Conservation (phyloP, 2,329 filamentous ascomycete species). For the Colletotrichum lindemuthianum region DNA sequence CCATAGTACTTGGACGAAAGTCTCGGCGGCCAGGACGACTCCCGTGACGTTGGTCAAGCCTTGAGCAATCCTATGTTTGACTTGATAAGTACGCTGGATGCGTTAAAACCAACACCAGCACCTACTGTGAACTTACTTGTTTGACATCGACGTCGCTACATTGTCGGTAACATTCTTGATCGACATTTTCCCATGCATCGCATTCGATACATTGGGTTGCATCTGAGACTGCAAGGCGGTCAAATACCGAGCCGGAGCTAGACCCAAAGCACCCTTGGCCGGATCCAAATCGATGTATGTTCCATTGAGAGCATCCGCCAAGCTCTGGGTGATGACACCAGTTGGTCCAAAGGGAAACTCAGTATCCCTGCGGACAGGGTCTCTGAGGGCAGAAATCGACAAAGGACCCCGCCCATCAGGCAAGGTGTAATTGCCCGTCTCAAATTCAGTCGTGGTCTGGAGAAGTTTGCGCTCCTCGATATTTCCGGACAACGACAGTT, state of each 20-base stretch:
- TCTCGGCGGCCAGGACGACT: slow-evolving; percentile 14
- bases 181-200: not conserved
- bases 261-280: not conserved
- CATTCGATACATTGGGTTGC: not conserved
- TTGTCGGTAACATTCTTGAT: slow-evolving; percentile 15
- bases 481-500: no score
- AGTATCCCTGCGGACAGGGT: not conserved
- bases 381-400: slow-evolving; percentile 5
- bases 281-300: not conserved
- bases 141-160: slow-evolving; percentile 8
- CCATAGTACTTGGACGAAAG: slow-evolving; percentile 36
- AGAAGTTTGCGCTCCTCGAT: no score
- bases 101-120: no score
- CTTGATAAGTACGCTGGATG: not conserved
- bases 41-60: slow-evolving; percentile 1
- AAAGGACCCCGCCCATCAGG: slow-evolving; percentile 1
- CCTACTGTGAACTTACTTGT: not conserved
- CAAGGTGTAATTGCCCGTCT: slow-evolving; percentile 11
- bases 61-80: not conserved
- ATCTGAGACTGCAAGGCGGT: slow-evolving; percentile 12
- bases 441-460: not conserved
- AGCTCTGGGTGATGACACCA: not conserved
- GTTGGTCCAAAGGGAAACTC: slow-evolving; percentile 1
- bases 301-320: slow-evolving; percentile 3
- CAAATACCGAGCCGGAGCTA: slow-evolving; percentile 17